phyloP scores from a whole-genome alignment of 108 stramenopile species.

The Skeletonema grethae region DNA sequence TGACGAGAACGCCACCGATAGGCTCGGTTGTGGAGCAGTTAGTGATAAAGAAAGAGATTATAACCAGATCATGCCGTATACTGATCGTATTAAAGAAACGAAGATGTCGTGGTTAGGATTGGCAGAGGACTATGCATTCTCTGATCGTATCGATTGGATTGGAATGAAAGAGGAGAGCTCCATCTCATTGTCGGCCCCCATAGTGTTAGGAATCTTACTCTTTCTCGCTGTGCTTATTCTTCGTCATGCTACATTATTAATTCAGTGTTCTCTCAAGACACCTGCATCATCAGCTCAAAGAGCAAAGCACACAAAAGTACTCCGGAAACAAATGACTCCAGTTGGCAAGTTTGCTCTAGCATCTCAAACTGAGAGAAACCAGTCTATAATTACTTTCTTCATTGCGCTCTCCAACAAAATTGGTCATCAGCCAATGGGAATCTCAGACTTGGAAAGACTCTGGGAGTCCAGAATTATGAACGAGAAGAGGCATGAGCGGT shows the following conservation, averaged over 20 bases:
- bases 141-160: too few relatives aligned
- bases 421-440: slow-evolving; percentile 8
- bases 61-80: neutral
- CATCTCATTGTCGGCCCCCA: neutral
- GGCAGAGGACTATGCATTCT: neutral
- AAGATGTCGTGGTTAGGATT: neutral
- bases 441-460: slow-evolving; percentile 14
- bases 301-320: neutral
- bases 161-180: too few relatives aligned
- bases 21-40: too few relatives aligned
- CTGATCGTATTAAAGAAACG: neutral
- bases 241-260: neutral
- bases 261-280: neutral
- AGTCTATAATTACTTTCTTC: slow-evolving; percentile 33
- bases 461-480: slow-evolving; percentile 13
- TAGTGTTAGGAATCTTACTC: neutral
- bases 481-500: slow-evolving; percentile 26
- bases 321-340: slow-evolving; percentile 33
- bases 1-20: too few relatives aligned
- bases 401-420: slow-evolving; percentile 20
- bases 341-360: slow-evolving; percentile 29
- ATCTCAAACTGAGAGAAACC: slow-evolving; percentile 35
- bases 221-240: neutral
- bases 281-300: neutral
- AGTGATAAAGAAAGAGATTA: too few relatives aligned